A percentile compares a stretch with the other conserved stretches of the same genome.
These are phyloP conservation scores for Prunus davidiana DNA, from an alignment of 306 rosid genomes.

Conservation along the genomic window DNA sequence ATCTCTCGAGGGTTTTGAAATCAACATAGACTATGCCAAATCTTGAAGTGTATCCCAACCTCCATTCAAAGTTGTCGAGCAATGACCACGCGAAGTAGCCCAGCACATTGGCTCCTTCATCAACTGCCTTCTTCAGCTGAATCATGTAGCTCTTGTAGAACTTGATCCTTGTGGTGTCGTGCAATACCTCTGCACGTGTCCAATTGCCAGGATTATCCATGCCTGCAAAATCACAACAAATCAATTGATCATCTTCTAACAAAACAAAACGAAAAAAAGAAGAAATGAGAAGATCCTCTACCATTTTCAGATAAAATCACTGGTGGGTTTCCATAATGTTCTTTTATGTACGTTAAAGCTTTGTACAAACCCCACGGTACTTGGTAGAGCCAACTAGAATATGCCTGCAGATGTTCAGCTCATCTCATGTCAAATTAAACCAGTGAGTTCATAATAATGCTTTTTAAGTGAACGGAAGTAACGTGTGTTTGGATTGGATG, in stretches of 20 bases:
- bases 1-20: conserved; percentile 70
- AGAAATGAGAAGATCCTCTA: background rate
- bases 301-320: conserved; percentile 90
- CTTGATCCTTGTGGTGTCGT: conserved; percentile 70
- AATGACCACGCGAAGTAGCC: conserved; percentile 94
- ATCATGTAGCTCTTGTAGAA: conserved; percentile 60
- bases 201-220: conserved; percentile 80
- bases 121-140: conserved; percentile 72
- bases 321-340: conserved; percentile 70
- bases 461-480: background rate
- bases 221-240: conserved; percentile 38
- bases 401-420: conserved; percentile 43
- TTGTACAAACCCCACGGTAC: conserved; percentile 99
- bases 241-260: background rate
- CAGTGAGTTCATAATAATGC: background rate
- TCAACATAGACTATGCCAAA: conserved; percentile 90
- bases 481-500: background rate
- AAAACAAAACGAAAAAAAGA: background rate
- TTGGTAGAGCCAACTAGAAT: conserved; percentile 84
- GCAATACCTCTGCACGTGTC: conserved; percentile 53
- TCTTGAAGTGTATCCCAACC: conserved; percentile 85
- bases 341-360: conserved; percentile 62
- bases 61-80: conserved; percentile 95
- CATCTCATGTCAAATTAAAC: background rate
- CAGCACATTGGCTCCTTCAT: conserved; percentile 68